Evolutionary conservation across 73 alveolate species (phyloP).

Genomic region (Paramecium pentaurelia): DNA sequence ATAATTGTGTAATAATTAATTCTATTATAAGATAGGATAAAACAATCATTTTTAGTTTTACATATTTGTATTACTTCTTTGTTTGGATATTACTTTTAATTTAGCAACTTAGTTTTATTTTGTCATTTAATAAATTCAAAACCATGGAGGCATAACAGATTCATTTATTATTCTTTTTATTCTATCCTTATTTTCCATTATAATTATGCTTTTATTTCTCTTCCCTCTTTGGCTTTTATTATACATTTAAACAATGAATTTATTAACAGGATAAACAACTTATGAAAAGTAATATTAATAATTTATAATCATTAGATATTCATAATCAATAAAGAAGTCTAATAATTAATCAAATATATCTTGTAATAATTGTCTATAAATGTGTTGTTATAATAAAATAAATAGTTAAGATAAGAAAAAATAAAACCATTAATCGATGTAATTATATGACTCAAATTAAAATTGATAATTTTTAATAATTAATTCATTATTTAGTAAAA

Average conservation of each 20-base stretch:
- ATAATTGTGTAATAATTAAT: slow-evolving; percentile 58
- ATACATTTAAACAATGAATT: not conserved
- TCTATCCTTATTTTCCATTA: not conserved
- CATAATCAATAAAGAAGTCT: not conserved
- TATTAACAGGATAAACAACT: slow-evolving; percentile 25
- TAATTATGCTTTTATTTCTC: not conserved
- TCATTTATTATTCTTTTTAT: not conserved
- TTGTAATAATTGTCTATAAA: not conserved
- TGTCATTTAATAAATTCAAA: not conserved
- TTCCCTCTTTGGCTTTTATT: not conserved
- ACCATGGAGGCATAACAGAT: not conserved
- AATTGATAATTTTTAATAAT: not conserved
- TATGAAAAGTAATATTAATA: slow-evolving; percentile 26
- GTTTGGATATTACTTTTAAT: not conserved
- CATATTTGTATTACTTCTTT: not conserved
- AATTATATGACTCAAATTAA: not conserved
- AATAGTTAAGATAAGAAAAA: not conserved
- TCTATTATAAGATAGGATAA: not conserved
- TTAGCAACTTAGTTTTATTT: not conserved
- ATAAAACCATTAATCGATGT: not conserved
- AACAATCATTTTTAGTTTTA: not conserved
- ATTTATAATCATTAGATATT: not conserved
- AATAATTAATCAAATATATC: not conserved
- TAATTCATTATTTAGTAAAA: not conserved
- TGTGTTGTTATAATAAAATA: not conserved